Evolutionary conservation across 495 filamentous ascomycete genomes (phyloP).

Genomic region (Tetracladium setigerum): DNA sequence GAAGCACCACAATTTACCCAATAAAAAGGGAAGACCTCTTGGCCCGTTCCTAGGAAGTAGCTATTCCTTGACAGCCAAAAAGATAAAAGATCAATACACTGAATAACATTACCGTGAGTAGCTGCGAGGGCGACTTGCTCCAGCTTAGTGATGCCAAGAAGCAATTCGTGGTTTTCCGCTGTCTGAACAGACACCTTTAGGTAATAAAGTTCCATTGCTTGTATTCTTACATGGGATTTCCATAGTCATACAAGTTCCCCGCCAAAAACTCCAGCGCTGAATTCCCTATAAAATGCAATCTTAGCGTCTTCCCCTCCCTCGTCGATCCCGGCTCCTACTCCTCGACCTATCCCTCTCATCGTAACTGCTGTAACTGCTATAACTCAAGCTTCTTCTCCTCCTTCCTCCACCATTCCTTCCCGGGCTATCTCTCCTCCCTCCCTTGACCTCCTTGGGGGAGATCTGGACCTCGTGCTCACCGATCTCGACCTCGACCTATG

Average conservation of each 20-base stretch:
- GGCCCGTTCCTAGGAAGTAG: too few relatives aligned
- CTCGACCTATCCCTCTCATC: constrained; percentile 29
- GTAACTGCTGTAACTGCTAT: constrained; percentile 52
- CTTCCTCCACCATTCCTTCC: constrained; percentile 27
- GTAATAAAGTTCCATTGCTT: too few relatives aligned
- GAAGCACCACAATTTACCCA: too few relatives aligned
- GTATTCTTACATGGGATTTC: too few relatives aligned
- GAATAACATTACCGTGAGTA: too few relatives aligned
- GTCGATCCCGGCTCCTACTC: constrained; percentile 31
- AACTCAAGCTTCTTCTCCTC: constrained; percentile 52
- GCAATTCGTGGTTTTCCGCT: too few relatives aligned
- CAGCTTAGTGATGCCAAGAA: too few relatives aligned
- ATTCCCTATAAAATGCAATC: background rate
- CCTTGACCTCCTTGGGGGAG: constrained; percentile 39
- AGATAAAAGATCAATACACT: too few relatives aligned
- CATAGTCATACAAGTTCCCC: background rate
- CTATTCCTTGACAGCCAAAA: too few relatives aligned
- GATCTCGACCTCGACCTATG: constrained; percentile 35
- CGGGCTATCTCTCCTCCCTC: constrained; percentile 31
- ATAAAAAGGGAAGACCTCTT: too few relatives aligned
- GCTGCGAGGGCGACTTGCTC: too few relatives aligned
- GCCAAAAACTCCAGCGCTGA: constrained; percentile 15
- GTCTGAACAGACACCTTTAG: too few relatives aligned
- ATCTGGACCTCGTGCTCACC: constrained; percentile 43
- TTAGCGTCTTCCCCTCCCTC: constrained; percentile 22